Base-by-base conservation (phyloP, 345 rosid genomes). In the Eucalyptus shirleyi region DNA sequence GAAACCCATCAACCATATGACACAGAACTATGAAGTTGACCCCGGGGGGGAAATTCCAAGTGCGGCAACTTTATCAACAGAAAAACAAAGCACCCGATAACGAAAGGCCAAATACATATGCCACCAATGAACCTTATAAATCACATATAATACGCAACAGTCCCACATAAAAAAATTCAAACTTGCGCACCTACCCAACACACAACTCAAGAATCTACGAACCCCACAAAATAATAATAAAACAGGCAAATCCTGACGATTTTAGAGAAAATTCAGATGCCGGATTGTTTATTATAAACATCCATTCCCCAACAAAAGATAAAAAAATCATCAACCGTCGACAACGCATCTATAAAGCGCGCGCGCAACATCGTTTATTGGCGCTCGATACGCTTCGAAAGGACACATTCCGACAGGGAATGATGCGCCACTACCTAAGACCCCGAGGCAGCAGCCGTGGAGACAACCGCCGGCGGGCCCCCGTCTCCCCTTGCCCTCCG, bases 401-500 rank as follows among this genome's bases (percentile, higher is more conserved):
- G 18, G 51, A 50, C 51, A 0, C 19, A 86, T 37, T 77, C 30
- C 28, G 42, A 42, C 32, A 11, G 55, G 21, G 44, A 86, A 47
- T n/a, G 50, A 60, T 12, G 89, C 87, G 45, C 13, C 40, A 44
- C 83, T 77, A 98, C 99, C 96, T 88, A 92, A 92, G 92, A 96
- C 97, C 23, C 99, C 99, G 50, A 95, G 96, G 90, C 98, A 98
- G 44, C 93, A 94, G 72, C 95, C 98, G 89, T 91, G 86, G 94
- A 92, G 24, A 53, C 24, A 53, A 42, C 88, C 88, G 77, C 94
- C 92, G 8, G 95, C 56, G 56, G 56, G 24, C 56, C 56, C 92
- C 28, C 90, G 89, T 88, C 91, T 95, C 91, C 92, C 95, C 90
- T 37, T 11, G 83, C 45, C 23, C 83, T 94, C 96, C 23, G 89